A percentile compares a stretch with the other conserved stretches of the same genome.
Evolutionary conservation across 257 asterid genomes (phyloP).

Genomic region (Solanum peruvianum): DNA sequence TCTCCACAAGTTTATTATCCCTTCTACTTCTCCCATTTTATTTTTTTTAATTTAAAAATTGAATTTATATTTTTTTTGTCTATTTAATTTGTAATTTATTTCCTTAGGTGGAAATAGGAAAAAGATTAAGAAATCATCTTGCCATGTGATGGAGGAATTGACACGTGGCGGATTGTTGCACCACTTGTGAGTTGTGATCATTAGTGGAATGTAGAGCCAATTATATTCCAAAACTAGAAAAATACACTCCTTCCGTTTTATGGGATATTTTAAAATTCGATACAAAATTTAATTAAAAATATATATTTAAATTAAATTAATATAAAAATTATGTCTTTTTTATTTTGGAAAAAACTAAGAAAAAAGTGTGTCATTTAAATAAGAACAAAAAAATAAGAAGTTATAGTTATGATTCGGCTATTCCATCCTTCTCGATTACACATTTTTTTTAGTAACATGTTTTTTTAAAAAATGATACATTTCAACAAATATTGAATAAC

Average conservation of each 20-base stretch:
- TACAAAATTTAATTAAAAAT: not conserved
- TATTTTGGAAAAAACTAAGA: no score
- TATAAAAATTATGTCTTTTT: no score
- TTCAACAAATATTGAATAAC: not conserved
- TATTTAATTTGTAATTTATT: not conserved
- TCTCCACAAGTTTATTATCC: conserved; percentile 82
- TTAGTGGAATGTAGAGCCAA: not conserved
- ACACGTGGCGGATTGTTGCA: conserved; percentile 5
- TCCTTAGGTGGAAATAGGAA: not conserved
- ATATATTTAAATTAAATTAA: no score
- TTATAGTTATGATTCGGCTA: no score
- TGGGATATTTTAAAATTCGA: not conserved
- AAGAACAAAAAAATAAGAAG: no score
- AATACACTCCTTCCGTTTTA: not conserved
- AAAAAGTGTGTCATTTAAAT: no score
- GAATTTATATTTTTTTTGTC: not conserved
- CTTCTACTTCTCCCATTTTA: not conserved
- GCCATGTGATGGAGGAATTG: conserved; percentile 21
- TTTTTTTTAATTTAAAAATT: not conserved
- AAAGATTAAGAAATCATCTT: conserved; percentile 4
- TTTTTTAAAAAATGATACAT: no score
- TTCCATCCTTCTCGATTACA: not conserved
- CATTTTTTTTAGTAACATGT: no score
- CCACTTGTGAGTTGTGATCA: not conserved
- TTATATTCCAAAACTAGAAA: not conserved